Base-by-base conservation (phyloP, 176 grass and related monocot genomes). In the Carex scoparia region DNA sequence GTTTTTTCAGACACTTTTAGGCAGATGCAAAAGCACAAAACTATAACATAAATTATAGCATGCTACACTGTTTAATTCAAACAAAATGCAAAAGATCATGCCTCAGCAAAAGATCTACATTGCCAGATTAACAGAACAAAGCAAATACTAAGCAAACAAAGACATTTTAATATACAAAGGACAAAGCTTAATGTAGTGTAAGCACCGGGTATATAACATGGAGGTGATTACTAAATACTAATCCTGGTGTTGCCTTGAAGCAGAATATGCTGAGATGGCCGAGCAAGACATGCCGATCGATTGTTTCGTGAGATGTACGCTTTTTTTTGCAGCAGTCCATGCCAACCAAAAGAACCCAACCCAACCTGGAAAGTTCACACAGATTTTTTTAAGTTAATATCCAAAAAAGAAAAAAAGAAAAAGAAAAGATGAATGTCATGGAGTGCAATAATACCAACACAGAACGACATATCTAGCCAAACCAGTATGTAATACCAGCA, bases 331-430 rank as follows among this genome's bases (percentile, higher is more conserved):
- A 12, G 53, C 75, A 83, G 88, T 85, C 88, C 89, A 94, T 68
- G 87, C 19, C 31, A 93, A 46, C 84, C 87, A 94, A 61, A 98
- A 88, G 70, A 98, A 91, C 18, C 86, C 91, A 61, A 70, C 83
- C 95, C 92, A 94, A 37, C 92, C 95, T 94, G 81, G 69, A 89
- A 68, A 58, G 23, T 56, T 81, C 13, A 69, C 63, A 83, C 53
- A 56, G 9, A 32, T 30, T 79, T 72, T 72, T 72, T 46, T 40
- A 46, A 7, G 46, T 9, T 9, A 48, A 72, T 9, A 23, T 48
- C n/a, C 59, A 76, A 54, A 40, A 5, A 40, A 0, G 5, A 5
- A 40, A 1, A 5, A 40, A 33, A 78, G 1, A 55, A 33, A 79
- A 35, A 48, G 9, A 72, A 19, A 19, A 48, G 74, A 13, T 56